phyloP scores from a whole-genome alignment of 164 flowering plant genomes.

The Nymphaea thermarum region DNA sequence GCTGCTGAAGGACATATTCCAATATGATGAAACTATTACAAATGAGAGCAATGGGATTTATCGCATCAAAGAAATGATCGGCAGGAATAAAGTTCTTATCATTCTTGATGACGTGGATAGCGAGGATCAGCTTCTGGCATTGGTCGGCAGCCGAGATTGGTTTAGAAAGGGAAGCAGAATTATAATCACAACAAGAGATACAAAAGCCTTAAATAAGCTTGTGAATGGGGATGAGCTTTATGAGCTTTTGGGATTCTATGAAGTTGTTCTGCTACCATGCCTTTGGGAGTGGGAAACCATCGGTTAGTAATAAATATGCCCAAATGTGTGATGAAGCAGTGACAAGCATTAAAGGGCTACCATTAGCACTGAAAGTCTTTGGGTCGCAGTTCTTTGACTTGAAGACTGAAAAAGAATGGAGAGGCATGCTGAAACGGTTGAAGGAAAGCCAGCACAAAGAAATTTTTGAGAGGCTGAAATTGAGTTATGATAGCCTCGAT shows the following conservation, averaged over 20 bases:
- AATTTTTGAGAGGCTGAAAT: neutral
- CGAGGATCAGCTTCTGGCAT: neutral
- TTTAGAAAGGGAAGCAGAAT: no score
- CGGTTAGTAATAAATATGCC: no score
- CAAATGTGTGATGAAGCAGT: neutral
- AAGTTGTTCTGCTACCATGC: no score
- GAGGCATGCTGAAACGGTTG: neutral
- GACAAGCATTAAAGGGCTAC: neutral
- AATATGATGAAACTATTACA: neutral
- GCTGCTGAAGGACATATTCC: neutral
- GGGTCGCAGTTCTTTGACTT: neutral
- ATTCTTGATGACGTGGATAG: constrained; percentile 4
- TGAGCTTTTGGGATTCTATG: no score
- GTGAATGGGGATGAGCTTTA: no score
- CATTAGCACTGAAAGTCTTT: neutral
- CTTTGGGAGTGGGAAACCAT: no score
- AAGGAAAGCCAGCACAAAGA: neutral
- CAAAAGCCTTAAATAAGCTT: no score
- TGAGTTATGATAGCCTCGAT: neutral
- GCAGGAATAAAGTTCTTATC: neutral
- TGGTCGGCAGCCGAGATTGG: neutral
- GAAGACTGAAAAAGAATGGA: neutral
- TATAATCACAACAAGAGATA: no score
- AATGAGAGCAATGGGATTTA: neutral
- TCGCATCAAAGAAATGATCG: neutral